Evolutionary conservation across 192 early-diverging fungal genomes (phyloP), one percentile per base, ranked within the genome.

Genomic region (Backusella sp.): DNA sequence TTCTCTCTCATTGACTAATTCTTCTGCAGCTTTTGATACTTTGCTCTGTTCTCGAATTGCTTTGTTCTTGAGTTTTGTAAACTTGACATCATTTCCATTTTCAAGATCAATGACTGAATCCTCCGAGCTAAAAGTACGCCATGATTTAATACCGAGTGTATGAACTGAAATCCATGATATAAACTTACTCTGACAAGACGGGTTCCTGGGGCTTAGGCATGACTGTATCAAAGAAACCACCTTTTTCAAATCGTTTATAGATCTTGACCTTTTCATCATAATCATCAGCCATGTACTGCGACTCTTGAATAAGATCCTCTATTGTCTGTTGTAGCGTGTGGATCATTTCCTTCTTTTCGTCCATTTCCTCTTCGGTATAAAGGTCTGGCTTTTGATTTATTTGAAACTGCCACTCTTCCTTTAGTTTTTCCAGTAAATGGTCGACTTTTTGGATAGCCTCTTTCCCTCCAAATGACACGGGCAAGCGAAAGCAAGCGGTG

Each of bases 1-100:
- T 9, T 78, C 78, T 62, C 94, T 86, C 70, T 95, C 92, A 21
- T 89, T 75, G 23, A 91, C 94, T 2, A 95, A 79, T 76, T 88
- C 79, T 19, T 94, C 87, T 15, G 92, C 92, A 5, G 91, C 90
- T 44, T 92, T 88, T 0, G 92, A 91, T 62, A 95, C 90, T 73
- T 85, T 86, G 28, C 78, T 56, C 14, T 90, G 90, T 73, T 95
- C 91, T 37, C 84, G 83, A 56, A 90, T 86, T 26, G 93, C 84
- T 77, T 91, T 79, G 44, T 70, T 65, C n/a, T 83, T 77, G 70
- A 91, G 79, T 36, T 36, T 12, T 19, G 84, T 77, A 41, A 84
- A 83, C 66, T 90, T 68, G 6, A 73, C 79, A 37, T 80, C 75
- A n/a, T 80, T 79, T 49, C 87, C 88, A 1, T 71, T 68, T 53